Evolutionary conservation across 2,329 filamentous ascomycete genomes (phyloP), one percentile per base, ranked within the genome.

Genomic region (Cercospora sojina): DNA sequence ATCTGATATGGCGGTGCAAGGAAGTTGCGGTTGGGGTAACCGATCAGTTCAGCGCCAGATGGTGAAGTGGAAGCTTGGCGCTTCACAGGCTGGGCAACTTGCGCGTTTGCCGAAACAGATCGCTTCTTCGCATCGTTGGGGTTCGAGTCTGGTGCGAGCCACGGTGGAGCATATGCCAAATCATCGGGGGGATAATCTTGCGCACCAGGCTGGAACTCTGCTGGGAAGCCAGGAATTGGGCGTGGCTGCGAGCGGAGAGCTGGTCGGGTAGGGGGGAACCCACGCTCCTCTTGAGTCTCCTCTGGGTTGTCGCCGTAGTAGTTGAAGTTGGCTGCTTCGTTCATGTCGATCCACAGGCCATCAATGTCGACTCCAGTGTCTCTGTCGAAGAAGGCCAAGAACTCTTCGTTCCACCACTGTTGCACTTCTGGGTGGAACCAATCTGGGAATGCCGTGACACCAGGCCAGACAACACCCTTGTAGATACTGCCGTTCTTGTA

Each of bases 381-480:
- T 0, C 84, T 77, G 66, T 84, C 77, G 79, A 93, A 92, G 79
- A 91, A 91, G 0, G 74, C 76, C 0, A 75, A 76, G 71, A 94
- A 89, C 74, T 93, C 85, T 5, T 75, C 81, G 69, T 87, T 87
- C 91, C 91, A 93, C 77, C 87, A 94, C 1, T 79, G 73, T 55
- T 87, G 83, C 1, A 87, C 85, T 55, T 87, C 86, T 7, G 84
- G 82, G 18, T 87, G 80, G 74, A 93, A 92, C 90, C 91, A 94
- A 76, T 94, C 91, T 1, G 76, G 76, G 68, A 75, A 78, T 1
- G 68, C 73, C 0, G 76, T 77, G 1, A 74, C 72, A 47, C 91
- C 91, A 5, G 91, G 89, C 91, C 91, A 94, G 18, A 93, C 90
- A 16, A 91, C 89, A n/a, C 90, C 86, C 64, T 84, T 72, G 66